Percentiles rank a stretch among this genome's conserved stretches.
Evolutionary conservation across 2,329 filamentous ascomycete genomes (phyloP).

Genomic region (Capronia epimyces): DNA sequence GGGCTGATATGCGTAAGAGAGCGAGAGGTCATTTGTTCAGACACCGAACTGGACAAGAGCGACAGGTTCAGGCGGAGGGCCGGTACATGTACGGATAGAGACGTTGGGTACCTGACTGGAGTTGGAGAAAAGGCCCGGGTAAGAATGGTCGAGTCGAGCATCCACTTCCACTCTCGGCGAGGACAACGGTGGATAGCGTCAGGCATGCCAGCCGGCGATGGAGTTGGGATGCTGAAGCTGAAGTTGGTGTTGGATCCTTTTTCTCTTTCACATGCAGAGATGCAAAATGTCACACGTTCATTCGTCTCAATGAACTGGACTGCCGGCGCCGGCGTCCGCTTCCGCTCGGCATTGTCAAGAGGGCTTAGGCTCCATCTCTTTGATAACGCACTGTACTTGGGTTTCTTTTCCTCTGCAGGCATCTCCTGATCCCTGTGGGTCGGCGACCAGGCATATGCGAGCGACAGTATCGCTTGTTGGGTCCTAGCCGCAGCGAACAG

Average conservation of each 20-base stretch:
- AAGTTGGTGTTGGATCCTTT: neutral
- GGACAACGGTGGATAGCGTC: neutral
- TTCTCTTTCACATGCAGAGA: neutral
- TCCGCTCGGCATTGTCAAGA: neutral
- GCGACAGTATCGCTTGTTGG: neutral
- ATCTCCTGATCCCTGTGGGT: neutral
- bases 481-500: neutral
- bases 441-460: neutral
- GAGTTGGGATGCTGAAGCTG: neutral
- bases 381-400: neutral
- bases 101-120: neutral
- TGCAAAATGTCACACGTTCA: neutral
- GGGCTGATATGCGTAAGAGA: neutral
- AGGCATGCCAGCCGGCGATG: neutral
- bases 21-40: slow-evolving; percentile 4
- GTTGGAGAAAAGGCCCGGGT: slow-evolving; percentile 6
- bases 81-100: slow-evolving; percentile 5
- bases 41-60: neutral
- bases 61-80: slow-evolving; percentile 5
- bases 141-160: neutral
- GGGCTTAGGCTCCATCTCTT: neutral
- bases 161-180: neutral
- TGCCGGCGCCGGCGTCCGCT: neutral
- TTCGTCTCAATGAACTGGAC: neutral
- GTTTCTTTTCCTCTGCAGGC: neutral